These are phyloP conservation scores for Lunularia cruciata DNA, from an alignment of 225 moss, liverwort and hornwort species.

Conservation along the genomic window DNA sequence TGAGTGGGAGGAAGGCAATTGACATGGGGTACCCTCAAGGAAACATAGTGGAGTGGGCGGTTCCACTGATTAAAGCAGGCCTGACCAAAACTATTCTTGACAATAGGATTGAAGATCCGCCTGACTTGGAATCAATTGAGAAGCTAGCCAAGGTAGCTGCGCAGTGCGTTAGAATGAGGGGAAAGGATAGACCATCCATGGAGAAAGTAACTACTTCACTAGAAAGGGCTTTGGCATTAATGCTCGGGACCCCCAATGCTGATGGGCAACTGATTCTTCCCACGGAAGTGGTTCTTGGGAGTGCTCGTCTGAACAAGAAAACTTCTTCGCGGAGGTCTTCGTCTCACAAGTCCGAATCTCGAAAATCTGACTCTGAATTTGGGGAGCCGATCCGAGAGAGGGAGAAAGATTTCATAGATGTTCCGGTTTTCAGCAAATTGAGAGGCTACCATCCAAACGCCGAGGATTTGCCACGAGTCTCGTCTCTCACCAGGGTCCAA, in stretches of 20 bases:
- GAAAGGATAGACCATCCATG: constrained; percentile 30
- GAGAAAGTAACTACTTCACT: constrained; percentile 29
- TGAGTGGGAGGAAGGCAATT: constrained; percentile 52
- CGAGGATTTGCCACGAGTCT: constrained; percentile 12
- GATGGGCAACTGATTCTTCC: constrained; percentile 33
- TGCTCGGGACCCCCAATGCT: constrained; percentile 20
- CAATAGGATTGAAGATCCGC: constrained; percentile 22
- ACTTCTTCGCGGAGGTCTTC: constrained; percentile 31
- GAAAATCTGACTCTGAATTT: constrained; percentile 24
- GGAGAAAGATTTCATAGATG: constrained; percentile 21
- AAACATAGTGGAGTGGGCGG: constrained; percentile 32
- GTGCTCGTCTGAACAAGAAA: constrained; percentile 31
- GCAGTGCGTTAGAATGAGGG: constrained; percentile 31
- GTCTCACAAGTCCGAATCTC: constrained; percentile 25
- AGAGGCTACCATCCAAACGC: constrained; percentile 11
- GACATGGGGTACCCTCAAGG: constrained; percentile 29
- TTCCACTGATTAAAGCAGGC: constrained; percentile 25
- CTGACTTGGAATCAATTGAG: constrained; percentile 21
- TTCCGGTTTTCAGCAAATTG: constrained; percentile 1
- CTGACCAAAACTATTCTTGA: constrained; percentile 20
- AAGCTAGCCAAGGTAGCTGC: constrained; percentile 32
- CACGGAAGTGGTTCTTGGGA: constrained; percentile 31
- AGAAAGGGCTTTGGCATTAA: constrained; percentile 25
- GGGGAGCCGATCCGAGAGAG: constrained; percentile 27
- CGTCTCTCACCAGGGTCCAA: constrained; percentile 26